A percentile compares a stretch with the other conserved stretches of the same genome.
Conservation (phyloP, 306 rosid genomes). For the Myrica gale region DNA sequence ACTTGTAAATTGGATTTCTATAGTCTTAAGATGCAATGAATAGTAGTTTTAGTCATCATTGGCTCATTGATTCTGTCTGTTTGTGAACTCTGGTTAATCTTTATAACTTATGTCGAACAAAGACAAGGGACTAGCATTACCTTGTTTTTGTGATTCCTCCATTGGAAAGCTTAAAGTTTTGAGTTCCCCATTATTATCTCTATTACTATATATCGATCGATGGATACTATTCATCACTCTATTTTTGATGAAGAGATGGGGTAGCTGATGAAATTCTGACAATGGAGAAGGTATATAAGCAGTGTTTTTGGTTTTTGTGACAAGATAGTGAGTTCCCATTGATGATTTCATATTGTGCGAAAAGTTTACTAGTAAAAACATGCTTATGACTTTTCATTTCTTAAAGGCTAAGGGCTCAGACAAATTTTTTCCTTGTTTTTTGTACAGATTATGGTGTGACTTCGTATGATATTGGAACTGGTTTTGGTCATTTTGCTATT, state of each 20-base stretch:
- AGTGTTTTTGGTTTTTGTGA: neutral
- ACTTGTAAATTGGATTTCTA: conserved; percentile 9
- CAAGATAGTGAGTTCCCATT: neutral
- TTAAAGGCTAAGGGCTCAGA: conserved; percentile 10
- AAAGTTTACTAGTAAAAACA: neutral
- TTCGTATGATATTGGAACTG: conserved; percentile 86
- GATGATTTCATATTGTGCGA: neutral
- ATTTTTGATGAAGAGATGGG: neutral
- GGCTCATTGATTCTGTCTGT: neutral
- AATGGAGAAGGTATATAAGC: neutral
- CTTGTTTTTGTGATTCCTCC: neutral
- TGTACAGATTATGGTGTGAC: conserved; percentile 75
- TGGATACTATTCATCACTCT: neutral
- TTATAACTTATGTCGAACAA: neutral
- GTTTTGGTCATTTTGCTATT: conserved; percentile 92
- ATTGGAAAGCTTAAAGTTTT: neutral
- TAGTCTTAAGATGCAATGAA: conserved; percentile 6
- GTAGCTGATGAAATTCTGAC: neutral
- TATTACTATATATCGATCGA: neutral
- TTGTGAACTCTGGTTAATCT: neutral
- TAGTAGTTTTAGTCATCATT: conserved; percentile 1
- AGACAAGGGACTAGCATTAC: neutral
- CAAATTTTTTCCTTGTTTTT: conserved; percentile 5
- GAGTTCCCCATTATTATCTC: neutral
- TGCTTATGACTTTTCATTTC: neutral